phyloP scores from a whole-genome alignment of 2,329 filamentous ascomycete genomes.

The Neonectria magnoliae region DNA sequence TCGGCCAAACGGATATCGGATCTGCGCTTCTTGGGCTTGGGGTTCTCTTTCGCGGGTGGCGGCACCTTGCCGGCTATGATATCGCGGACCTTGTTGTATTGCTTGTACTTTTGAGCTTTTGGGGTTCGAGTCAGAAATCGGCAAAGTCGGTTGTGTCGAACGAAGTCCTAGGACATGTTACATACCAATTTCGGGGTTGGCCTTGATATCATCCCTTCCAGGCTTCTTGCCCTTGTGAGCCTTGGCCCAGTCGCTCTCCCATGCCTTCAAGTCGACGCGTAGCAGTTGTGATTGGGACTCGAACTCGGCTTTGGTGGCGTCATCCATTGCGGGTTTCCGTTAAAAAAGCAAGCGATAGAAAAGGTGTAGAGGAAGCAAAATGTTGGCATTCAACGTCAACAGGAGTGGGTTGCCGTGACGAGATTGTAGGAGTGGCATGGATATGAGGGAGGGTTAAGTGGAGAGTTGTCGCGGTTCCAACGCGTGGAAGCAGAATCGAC shows the following conservation, averaged over 20 bases:
- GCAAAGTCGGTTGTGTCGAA: background rate
- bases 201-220: slow-evolving; percentile 78
- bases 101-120: slow-evolving; percentile 77
- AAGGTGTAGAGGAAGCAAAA: background rate
- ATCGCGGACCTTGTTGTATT: slow-evolving; percentile 74
- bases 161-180: background rate
- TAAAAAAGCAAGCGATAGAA: background rate
- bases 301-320: slow-evolving; percentile 54
- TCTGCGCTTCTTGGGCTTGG: slow-evolving; percentile 54
- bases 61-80: slow-evolving; percentile 64
- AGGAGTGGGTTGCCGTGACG: background rate
- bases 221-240: slow-evolving; percentile 75
- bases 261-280: slow-evolving; percentile 77
- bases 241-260: slow-evolving; percentile 75
- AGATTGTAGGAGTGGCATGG: slow-evolving; percentile 11
- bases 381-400: background rate
- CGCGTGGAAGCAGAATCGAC: slow-evolving; percentile 28
- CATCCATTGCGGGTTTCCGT: slow-evolving; percentile 55
- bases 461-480: slow-evolving; percentile 34
- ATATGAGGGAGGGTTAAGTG: slow-evolving; percentile 16
- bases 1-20: slow-evolving; percentile 48
- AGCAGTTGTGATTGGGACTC: slow-evolving; percentile 64
- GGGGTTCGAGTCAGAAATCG: background rate
- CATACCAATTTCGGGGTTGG: slow-evolving; percentile 75
- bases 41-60: slow-evolving; percentile 51